Evolutionary conservation across 2,329 filamentous ascomycete genomes (phyloP).

Genomic region (Diplodia intermedia): DNA sequence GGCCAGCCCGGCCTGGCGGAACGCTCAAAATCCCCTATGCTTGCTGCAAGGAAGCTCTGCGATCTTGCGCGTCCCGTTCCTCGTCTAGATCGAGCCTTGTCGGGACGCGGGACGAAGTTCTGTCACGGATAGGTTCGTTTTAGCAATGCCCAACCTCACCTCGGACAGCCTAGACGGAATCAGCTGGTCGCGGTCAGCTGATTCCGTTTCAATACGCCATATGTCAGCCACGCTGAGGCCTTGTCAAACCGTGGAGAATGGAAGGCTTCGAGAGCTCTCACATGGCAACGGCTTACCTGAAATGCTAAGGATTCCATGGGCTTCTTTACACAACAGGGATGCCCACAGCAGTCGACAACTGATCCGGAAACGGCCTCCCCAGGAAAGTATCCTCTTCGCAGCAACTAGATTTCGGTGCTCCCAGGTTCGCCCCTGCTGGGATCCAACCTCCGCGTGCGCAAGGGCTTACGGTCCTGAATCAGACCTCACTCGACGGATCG

Average conservation of each 20-base stretch:
- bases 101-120: neutral
- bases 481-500: constrained; percentile 18
- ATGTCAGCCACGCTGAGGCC: constrained; percentile 4
- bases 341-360: constrained; percentile 3
- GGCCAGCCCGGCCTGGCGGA: neutral
- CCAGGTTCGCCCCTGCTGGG: constrained; percentile 10
- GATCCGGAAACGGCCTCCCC: neutral
- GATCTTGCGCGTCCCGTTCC: neutral
- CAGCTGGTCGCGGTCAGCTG: constrained; percentile 3
- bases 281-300: neutral
- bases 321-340: constrained; percentile 3
- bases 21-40: neutral
- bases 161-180: no score
- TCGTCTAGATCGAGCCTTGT: neutral
- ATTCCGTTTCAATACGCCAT: neutral
- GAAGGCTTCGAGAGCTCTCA: neutral
- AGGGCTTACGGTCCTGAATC: constrained; percentile 23
- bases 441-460: constrained; percentile 13
- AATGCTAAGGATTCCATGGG: neutral
- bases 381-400: neutral
- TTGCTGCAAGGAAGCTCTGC: constrained; percentile 27
- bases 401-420: constrained; percentile 6
- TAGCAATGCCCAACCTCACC: neutral
- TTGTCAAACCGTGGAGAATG: neutral
- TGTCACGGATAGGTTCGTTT: no score